Conservation (phyloP, 2,329 filamentous ascomycete genomes). For the Lojkania enalia region DNA sequence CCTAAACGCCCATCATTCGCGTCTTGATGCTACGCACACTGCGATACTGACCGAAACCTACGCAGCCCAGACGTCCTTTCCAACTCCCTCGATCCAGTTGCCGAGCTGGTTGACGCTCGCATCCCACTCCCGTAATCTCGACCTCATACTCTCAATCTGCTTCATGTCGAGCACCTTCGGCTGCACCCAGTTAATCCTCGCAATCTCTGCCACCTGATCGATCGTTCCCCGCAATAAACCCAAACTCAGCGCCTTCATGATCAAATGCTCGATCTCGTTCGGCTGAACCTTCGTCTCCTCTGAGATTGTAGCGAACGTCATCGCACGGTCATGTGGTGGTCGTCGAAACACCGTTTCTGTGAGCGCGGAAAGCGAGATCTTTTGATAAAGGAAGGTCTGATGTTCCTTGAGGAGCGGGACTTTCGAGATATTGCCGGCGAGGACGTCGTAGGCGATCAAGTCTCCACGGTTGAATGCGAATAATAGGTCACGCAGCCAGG, state of each 20-base stretch:
- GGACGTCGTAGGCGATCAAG: conserved; percentile 79
- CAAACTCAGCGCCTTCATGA: conserved; percentile 98
- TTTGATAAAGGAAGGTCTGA: conserved; percentile 85
- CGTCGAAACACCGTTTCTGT: conserved; percentile 96
- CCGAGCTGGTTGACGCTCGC: conserved; percentile 92
- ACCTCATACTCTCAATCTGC: conserved; percentile 92
- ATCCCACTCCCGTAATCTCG: conserved; percentile 90
- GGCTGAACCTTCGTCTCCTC: conserved; percentile 89
- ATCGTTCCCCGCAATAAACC: conserved; percentile 89
- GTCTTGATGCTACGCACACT: too few species aligned
- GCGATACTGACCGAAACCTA: conserved; percentile 53
- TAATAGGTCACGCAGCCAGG: conserved; percentile 92
- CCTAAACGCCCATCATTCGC: not conserved
- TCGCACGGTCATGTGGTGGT: conserved; percentile 90
- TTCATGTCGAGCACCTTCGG: conserved; percentile 95
- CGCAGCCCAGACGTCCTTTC: conserved; percentile 94
- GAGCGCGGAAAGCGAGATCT: conserved; percentile 94
- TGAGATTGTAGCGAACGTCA: conserved; percentile 87
- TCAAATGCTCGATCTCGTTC: conserved; percentile 93
- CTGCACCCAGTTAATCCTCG: conserved; percentile 97
- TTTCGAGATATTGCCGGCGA: conserved; percentile 78
- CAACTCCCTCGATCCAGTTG: conserved; percentile 93
- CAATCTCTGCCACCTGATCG: conserved; percentile 92
- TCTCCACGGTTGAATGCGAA: conserved; percentile 98
- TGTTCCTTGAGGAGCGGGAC: conserved; percentile 80